Percentiles rank a stretch among this genome's conserved stretches.
phyloP scores from a whole-genome alignment of 2,329 filamentous ascomycete species.

The Sarocladiaceae sp. region DNA sequence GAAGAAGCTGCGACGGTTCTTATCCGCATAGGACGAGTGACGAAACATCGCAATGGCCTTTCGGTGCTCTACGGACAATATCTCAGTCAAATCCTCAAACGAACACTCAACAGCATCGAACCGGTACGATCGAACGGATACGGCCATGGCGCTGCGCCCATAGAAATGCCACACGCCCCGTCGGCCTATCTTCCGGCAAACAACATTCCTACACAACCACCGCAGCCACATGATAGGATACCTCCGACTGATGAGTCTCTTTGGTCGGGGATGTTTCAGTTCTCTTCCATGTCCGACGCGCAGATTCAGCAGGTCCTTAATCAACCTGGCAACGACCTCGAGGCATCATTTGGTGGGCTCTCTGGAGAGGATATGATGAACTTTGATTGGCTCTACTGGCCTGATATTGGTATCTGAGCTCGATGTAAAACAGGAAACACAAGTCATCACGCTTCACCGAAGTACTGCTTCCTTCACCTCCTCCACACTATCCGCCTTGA shows the following conservation, averaged over 20 bases:
- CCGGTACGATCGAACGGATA: conserved; percentile 15
- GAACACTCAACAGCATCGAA: conserved; percentile 21
- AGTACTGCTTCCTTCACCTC: conserved; percentile 2
- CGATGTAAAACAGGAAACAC: background rate
- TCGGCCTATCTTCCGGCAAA: background rate
- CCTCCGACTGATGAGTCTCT: conserved; percentile 14
- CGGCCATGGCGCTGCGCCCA: conserved; percentile 11
- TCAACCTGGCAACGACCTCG: conserved; percentile 51
- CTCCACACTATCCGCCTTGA: conserved; percentile 2
- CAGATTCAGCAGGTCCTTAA: conserved; percentile 65
- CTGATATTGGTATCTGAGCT: conserved; percentile 35
- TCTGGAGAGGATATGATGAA: conserved; percentile 56
- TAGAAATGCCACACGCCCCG: conserved; percentile 8
- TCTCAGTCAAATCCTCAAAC: conserved; percentile 37
- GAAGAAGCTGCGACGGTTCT: conserved; percentile 66
- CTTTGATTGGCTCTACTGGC: conserved; percentile 54
- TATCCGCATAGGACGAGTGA: conserved; percentile 63
- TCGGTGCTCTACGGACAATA: conserved; percentile 49
- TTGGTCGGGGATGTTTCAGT: conserved; percentile 52
- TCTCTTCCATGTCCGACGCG: conserved; percentile 66
- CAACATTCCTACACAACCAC: conserved; percentile 13
- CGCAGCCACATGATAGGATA: conserved; percentile 2
- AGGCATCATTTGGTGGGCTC: conserved; percentile 49
- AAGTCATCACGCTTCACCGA: background rate
- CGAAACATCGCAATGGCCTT: conserved; percentile 62